phyloP scores from a whole-genome alignment of 176 grass and related monocot species.

The Eragrostis nindensis region DNA sequence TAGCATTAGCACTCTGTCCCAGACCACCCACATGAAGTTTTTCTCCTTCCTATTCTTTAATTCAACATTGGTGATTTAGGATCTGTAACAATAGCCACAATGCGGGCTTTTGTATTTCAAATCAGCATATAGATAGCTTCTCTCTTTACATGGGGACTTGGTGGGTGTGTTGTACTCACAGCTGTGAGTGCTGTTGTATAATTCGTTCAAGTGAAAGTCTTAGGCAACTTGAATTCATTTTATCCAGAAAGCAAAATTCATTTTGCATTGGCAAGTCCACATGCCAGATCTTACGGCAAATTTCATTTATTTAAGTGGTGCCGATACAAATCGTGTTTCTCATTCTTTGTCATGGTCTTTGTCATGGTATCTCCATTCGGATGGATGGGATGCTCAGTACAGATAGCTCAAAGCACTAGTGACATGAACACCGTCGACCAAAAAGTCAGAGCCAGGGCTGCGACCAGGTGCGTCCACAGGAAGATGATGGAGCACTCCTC shows the following conservation, averaged over 20 bases:
- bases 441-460: slow-evolving; percentile 54
- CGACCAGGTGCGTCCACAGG: slow-evolving; percentile 66
- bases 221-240: neutral
- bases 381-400: neutral
- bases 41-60: slow-evolving; percentile 4
- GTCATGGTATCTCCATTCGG: neutral
- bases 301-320: neutral
- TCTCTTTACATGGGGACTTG: neutral
- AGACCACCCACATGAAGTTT: neutral
- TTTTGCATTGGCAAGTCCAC: neutral
- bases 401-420: slow-evolving; percentile 40
- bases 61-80: slow-evolving; percentile 15
- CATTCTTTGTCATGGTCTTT: no score
- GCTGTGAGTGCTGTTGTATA: neutral
- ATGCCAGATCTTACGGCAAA: neutral
- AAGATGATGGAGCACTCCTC: slow-evolving; percentile 68
- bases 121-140: slow-evolving; percentile 20
- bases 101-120: neutral
- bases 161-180: neutral
- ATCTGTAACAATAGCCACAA: slow-evolving; percentile 18
- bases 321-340: neutral
- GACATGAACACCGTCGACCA: slow-evolving; percentile 70
- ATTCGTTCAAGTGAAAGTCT: neutral
- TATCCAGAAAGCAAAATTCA: neutral
- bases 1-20: slow-evolving; percentile 9